These are phyloP conservation scores for Endocalyx cinctus DNA, from an alignment of 2,329 filamentous ascomycete genomes.

Conservation along the genomic window DNA sequence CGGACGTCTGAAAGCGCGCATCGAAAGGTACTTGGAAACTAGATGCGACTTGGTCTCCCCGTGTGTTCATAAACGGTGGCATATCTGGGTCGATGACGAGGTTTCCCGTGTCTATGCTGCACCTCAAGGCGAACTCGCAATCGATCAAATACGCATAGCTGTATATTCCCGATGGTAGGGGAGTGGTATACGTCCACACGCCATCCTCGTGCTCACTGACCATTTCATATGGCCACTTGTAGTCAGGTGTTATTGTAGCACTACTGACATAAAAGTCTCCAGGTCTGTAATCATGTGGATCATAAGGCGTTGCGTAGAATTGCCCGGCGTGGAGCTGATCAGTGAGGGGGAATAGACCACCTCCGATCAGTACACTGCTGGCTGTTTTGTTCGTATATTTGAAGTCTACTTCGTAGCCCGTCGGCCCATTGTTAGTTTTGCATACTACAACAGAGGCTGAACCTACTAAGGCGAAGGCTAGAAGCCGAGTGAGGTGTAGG, in stretches of 20 bases:
- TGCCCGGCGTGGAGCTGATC: slow-evolving; percentile 25
- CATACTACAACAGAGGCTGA: neutral
- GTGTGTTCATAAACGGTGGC: slow-evolving; percentile 22
- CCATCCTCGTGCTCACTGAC: neutral
- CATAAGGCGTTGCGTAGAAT: slow-evolving; percentile 21
- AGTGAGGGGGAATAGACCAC: slow-evolving; percentile 20
- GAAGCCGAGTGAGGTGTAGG: too few species aligned
- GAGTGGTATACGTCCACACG: slow-evolving; percentile 22
- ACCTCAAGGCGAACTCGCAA: slow-evolving; percentile 20
- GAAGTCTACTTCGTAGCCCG: slow-evolving; percentile 25
- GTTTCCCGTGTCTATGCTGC: slow-evolving; percentile 22
- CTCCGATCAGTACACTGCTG: slow-evolving; percentile 19
- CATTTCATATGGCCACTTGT: slow-evolving; percentile 23
- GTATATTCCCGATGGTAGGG: slow-evolving; percentile 23
- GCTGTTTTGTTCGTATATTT: slow-evolving; percentile 19
- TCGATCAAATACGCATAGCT: slow-evolving; percentile 24
- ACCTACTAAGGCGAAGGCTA: too few species aligned
- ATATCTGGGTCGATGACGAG: slow-evolving; percentile 25
- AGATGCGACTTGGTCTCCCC: slow-evolving; percentile 21
- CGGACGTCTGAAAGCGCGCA: slow-evolving; percentile 16
- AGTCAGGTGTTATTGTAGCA: slow-evolving; percentile 5
- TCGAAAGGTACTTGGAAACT: slow-evolving; percentile 26
- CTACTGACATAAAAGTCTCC: slow-evolving; percentile 22
- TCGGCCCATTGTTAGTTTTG: slow-evolving; percentile 9
- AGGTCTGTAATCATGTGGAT: slow-evolving; percentile 21